A percentile compares a stretch with the other conserved stretches of the same genome.
phyloP scores from a whole-genome alignment of 106 monocot genomes.

The Vanilla planifolia region DNA sequence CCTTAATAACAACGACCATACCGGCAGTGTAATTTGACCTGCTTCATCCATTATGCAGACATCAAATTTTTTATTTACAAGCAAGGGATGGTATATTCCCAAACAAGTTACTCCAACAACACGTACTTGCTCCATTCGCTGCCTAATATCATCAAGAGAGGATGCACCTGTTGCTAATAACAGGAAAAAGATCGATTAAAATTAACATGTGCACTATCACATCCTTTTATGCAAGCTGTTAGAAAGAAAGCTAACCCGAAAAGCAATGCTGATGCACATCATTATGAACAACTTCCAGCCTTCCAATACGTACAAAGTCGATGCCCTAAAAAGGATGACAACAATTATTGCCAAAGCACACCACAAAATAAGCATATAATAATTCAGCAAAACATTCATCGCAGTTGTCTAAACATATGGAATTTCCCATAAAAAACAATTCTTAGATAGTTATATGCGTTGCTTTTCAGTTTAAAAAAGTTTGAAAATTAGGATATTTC shows the following conservation, averaged over 20 bases:
- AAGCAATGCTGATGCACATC: slow-evolving; percentile 64
- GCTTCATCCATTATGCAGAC: slow-evolving; percentile 99
- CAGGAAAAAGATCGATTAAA: slow-evolving; percentile 6
- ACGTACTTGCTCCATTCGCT: slow-evolving; percentile 58
- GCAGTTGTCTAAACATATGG: too few species aligned
- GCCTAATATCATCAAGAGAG: slow-evolving; percentile 62
- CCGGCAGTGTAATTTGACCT: slow-evolving; percentile 93
- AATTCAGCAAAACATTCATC: too few species aligned
- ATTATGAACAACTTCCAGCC: slow-evolving; percentile 70
- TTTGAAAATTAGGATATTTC: too few species aligned
- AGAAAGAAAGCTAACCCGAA: slow-evolving; percentile 38
- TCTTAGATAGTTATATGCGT: too few species aligned
- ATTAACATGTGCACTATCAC: not conserved
- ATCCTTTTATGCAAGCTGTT: not conserved
- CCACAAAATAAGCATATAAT: too few species aligned
- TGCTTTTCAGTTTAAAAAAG: too few species aligned
- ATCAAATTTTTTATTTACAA: slow-evolving; percentile 86
- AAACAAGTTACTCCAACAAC: slow-evolving; percentile 97
- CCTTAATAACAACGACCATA: slow-evolving; percentile 19
- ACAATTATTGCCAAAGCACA: too few species aligned
- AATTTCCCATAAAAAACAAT: too few species aligned
- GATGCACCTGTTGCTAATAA: slow-evolving; percentile 23
- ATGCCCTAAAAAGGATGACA: slow-evolving; percentile 41
- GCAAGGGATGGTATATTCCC: slow-evolving; percentile 83
- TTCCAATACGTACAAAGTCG: slow-evolving; percentile 89